Evolutionary conservation across 352 stramenopile genomes (phyloP).

Genomic region (Phytophthora cajani): DNA sequence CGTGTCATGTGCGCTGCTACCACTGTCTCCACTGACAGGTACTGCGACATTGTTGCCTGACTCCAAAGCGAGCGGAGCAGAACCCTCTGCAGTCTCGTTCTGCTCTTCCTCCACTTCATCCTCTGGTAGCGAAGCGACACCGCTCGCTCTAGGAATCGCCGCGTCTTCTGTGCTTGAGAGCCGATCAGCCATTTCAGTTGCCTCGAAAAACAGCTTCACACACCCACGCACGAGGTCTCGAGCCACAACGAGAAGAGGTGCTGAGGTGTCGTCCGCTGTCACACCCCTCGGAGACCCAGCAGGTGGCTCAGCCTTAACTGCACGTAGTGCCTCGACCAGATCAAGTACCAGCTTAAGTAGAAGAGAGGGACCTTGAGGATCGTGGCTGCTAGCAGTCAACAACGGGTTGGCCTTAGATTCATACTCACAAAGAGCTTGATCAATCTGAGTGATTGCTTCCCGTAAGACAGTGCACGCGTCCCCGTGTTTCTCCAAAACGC

Average conservation of each 20-base stretch:
- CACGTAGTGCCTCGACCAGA: constrained; percentile 31
- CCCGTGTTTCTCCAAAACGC: constrained; percentile 59
- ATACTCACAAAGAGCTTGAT: constrained; percentile 45
- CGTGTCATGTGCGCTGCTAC: constrained; percentile 11
- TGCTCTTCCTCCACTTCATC: constrained; percentile 25
- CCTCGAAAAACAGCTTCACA: constrained; percentile 72
- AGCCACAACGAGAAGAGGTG: constrained; percentile 36
- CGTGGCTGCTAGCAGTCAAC: constrained; percentile 1
- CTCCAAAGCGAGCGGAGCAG: constrained; percentile 8
- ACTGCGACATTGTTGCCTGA: constrained; percentile 19
- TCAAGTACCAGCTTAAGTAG: constrained; percentile 35
- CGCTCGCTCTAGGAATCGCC: constrained; percentile 4
- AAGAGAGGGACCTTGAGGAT: constrained; percentile 5
- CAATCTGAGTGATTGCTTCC: constrained; percentile 37
- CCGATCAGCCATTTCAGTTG: constrained; percentile 66
- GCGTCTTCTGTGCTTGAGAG: constrained; percentile 42
- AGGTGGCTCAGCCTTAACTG: constrained; percentile 11
- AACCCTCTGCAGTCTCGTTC: constrained; percentile 9
- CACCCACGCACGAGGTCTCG: constrained; percentile 52
- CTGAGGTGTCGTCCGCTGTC: background rate
- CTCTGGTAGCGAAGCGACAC: constrained; percentile 7
- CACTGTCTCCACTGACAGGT: constrained; percentile 22
- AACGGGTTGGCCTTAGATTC: constrained; percentile 22
- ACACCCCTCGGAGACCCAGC: background rate
- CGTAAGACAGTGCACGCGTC: constrained; percentile 44